Percentiles rank a stretch among this genome's conserved stretches.
phyloP scores from a whole-genome alignment of 371 early-diverging fungal genomes.

The Apophysomyces variabilis region DNA sequence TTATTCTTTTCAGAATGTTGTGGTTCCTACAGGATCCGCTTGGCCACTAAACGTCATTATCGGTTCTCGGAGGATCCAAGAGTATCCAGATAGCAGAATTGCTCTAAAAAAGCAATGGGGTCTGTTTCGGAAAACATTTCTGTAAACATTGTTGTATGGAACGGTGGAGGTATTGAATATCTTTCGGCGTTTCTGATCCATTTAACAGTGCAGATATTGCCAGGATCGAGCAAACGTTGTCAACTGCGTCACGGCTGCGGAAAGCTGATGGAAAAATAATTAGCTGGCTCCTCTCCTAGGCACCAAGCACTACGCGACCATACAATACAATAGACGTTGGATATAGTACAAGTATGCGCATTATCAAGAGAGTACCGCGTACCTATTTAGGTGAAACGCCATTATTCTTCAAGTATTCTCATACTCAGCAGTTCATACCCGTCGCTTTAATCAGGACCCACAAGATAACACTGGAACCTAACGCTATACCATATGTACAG shows the following conservation, averaged over 20 bases:
- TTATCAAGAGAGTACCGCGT: neutral
- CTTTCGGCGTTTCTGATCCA: neutral
- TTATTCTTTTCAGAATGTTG: too few species aligned
- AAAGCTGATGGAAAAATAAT: neutral
- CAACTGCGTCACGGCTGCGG: neutral
- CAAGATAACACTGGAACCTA: neutral
- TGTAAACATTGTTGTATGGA: neutral
- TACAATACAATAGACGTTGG: neutral
- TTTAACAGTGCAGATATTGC: neutral
- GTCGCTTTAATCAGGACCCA: neutral
- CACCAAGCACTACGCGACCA: neutral
- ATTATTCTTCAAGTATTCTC: neutral
- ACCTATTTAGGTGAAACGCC: neutral
- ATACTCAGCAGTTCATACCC: neutral
- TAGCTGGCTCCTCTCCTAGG: neutral
- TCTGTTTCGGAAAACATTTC: neutral
- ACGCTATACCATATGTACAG: neutral
- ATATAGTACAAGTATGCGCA: neutral
- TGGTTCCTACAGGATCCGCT: too few species aligned
- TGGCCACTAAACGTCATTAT: too few species aligned
- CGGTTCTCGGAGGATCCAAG: neutral
- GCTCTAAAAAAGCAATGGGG: neutral
- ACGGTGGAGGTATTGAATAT: neutral
- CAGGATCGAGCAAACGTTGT: neutral
- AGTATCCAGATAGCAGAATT: neutral